A percentile compares a stretch with the other conserved stretches of the same genome.
Conservation (phyloP, 805 yeast genomes). For the Metschnikowia reukaufii region DNA sequence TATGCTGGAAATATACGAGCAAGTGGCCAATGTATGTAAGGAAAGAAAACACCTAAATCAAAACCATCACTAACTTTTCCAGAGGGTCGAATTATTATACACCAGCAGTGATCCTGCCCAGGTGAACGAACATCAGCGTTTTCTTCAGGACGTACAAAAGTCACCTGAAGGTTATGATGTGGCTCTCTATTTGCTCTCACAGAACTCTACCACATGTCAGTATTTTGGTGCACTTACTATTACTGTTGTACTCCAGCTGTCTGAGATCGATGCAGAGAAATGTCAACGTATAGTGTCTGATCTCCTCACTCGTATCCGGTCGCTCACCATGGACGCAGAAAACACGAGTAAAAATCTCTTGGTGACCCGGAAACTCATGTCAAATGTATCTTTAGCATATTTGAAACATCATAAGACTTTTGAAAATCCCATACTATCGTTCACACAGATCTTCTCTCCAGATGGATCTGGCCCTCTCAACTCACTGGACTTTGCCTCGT, state of each 20-base stretch:
- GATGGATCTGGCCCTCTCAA: neutral
- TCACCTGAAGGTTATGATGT: conserved; percentile 54
- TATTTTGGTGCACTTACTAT: conserved; percentile 83
- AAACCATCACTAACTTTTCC: neutral
- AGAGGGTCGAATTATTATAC: conserved; percentile 47
- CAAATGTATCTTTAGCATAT: conserved; percentile 53
- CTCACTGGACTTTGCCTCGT: neutral
- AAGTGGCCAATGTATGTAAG: conserved; percentile 14
- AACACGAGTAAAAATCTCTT: conserved; percentile 20
- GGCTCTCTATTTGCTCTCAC: conserved; percentile 53
- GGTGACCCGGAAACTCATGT: conserved; percentile 58
- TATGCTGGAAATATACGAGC: conserved; percentile 10
- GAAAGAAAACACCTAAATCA: neutral
- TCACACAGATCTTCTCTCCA: conserved; percentile 4
- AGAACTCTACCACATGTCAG: conserved; percentile 48
- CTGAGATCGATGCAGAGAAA: conserved; percentile 16
- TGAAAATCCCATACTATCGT: conserved; percentile 37
- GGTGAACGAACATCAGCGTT: conserved; percentile 48
- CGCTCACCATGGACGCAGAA: conserved; percentile 4
- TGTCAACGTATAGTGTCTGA: conserved; percentile 10
- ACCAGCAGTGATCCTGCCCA: conserved; percentile 37
- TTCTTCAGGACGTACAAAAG: conserved; percentile 59
- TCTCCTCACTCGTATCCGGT: conserved; percentile 7
- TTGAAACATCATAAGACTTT: conserved; percentile 38
- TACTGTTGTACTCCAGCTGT: conserved; percentile 55